phyloP scores from a whole-genome alignment of 805 yeast species.

The Ogataea angusta region DNA sequence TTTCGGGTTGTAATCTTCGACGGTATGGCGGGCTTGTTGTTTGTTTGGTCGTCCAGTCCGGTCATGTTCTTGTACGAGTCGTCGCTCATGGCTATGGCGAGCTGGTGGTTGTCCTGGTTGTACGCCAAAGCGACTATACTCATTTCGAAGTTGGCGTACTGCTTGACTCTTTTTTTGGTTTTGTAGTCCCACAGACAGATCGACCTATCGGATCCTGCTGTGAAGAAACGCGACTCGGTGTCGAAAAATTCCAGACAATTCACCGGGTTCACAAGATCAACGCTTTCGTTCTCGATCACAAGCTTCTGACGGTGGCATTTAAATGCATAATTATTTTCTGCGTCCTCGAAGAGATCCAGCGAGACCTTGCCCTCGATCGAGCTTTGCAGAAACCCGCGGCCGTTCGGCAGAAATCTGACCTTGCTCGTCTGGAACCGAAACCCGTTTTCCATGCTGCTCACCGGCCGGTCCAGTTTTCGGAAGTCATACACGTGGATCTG shows the following conservation, averaged over 20 bases:
- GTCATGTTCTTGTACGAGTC: conserved; percentile 38
- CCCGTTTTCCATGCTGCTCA: conserved; percentile 13
- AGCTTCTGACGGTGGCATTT: conserved; percentile 63
- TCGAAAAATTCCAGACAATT: conserved; percentile 20
- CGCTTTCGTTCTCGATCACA: conserved; percentile 15
- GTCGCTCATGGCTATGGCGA: conserved; percentile 42
- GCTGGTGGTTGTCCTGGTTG: conserved; percentile 10
- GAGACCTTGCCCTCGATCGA: conserved; percentile 81
- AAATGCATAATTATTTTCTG: conserved; percentile 61
- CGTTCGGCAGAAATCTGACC: conserved; percentile 52
- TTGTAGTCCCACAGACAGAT: conserved; percentile 33
- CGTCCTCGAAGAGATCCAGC: conserved; percentile 54
- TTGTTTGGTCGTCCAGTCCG: conserved; percentile 15
- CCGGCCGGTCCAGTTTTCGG: conserved; percentile 14
- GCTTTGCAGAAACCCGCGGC: conserved; percentile 60
- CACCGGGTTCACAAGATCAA: conserved; percentile 27
- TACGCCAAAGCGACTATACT: conserved; percentile 20
- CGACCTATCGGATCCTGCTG: conserved; percentile 31
- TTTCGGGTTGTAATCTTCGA: conserved; percentile 17
- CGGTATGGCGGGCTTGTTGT: conserved; percentile 16
- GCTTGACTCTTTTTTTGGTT: conserved; percentile 28
- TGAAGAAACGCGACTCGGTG: conserved; percentile 18
- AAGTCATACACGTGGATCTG: conserved; percentile 54
- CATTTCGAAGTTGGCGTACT: conserved; percentile 22
- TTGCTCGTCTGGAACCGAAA: conserved; percentile 58